A percentile compares a stretch with the other conserved stretches of the same genome.
Evolutionary conservation across 2,329 filamentous ascomycete species (phyloP).

Genomic region (Capronia epimyces): DNA sequence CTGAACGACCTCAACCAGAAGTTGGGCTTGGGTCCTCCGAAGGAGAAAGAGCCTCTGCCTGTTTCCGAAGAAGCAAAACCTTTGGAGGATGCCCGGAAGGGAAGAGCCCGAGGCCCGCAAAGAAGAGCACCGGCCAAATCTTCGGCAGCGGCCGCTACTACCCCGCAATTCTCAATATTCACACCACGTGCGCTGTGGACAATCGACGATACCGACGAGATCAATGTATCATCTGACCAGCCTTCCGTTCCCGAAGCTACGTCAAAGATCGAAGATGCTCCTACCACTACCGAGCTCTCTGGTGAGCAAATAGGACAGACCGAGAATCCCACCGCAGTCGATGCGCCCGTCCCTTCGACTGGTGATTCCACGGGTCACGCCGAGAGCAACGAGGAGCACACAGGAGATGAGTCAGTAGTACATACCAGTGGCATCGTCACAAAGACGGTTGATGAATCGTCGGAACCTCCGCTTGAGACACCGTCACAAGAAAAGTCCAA

Average conservation of each 20-base stretch:
- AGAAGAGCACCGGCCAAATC: conserved; percentile 63
- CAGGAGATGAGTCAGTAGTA: conserved; percentile 14
- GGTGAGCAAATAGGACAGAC: conserved; percentile 67
- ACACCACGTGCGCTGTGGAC: conserved; percentile 25
- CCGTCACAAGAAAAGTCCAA: conserved; percentile 32
- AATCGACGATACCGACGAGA: conserved; percentile 24
- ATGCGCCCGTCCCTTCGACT: conserved; percentile 34
- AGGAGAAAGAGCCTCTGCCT: conserved; percentile 58
- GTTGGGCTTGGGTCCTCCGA: conserved; percentile 78
- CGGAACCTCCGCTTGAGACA: conserved; percentile 36
- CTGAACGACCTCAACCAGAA: conserved; percentile 89
- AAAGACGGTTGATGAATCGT: conserved; percentile 35
- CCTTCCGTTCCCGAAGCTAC: not conserved
- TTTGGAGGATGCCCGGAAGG: conserved; percentile 83
- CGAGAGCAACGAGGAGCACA: conserved; percentile 8
- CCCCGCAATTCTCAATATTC: conserved; percentile 19
- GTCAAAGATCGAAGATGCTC: conserved; percentile 4
- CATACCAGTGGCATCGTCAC: conserved; percentile 34
- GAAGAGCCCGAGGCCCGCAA: conserved; percentile 80
- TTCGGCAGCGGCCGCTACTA: conserved; percentile 16
- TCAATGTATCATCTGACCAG: conserved; percentile 16
- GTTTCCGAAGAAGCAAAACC: conserved; percentile 62
- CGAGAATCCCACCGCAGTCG: conserved; percentile 47
- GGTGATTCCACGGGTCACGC: conserved; percentile 15
- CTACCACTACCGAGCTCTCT: not conserved